Conservation (phyloP, 306 rosid genomes). For the Ziziphus jujuba region DNA sequence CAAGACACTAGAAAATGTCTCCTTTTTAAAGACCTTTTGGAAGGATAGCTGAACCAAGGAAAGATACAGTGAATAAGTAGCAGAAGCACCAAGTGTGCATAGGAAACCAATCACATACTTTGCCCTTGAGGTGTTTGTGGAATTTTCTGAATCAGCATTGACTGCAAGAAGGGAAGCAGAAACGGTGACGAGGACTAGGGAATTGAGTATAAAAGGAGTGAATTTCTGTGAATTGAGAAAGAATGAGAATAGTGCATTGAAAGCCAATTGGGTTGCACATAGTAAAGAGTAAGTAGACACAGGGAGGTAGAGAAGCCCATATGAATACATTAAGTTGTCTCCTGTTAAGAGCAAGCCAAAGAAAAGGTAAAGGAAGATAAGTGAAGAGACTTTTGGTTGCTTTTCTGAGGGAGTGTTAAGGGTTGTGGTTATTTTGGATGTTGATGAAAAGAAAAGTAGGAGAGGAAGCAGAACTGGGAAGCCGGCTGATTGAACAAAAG, state of each 20-base stretch:
- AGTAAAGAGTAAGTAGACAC: conserved; percentile 61
- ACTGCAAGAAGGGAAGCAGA: conserved; percentile 55
- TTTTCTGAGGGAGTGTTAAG: conserved; percentile 20
- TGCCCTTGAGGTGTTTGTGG: conserved; percentile 12
- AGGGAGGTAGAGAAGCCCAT: conserved; percentile 59
- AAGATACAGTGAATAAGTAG: conserved; percentile 45
- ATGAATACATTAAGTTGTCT: conserved; percentile 55
- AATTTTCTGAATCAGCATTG: conserved; percentile 40
- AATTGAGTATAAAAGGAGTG: conserved; percentile 51
- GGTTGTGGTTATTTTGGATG: conserved; percentile 8
- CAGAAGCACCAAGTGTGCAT: conserved; percentile 55
- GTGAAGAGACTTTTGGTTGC: conserved; percentile 19
- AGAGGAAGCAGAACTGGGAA: conserved; percentile 60
- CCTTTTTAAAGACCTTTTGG: conserved; percentile 46
- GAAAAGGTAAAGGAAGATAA: conserved; percentile 31
- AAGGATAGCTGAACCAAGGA: conserved; percentile 54
- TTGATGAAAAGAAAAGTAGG: conserved; percentile 23
- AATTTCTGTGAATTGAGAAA: conserved; percentile 57
- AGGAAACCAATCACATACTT: conserved; percentile 47
- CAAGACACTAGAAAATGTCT: conserved; percentile 46
- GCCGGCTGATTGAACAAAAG: conserved; percentile 68
- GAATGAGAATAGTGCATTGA: conserved; percentile 57
- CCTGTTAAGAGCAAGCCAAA: conserved; percentile 44
- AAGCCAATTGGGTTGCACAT: conserved; percentile 63
- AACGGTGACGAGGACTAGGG: conserved; percentile 51